Conservation (phyloP, 2,329 filamentous ascomycete species). For the Stemphylium lycopersici region DNA sequence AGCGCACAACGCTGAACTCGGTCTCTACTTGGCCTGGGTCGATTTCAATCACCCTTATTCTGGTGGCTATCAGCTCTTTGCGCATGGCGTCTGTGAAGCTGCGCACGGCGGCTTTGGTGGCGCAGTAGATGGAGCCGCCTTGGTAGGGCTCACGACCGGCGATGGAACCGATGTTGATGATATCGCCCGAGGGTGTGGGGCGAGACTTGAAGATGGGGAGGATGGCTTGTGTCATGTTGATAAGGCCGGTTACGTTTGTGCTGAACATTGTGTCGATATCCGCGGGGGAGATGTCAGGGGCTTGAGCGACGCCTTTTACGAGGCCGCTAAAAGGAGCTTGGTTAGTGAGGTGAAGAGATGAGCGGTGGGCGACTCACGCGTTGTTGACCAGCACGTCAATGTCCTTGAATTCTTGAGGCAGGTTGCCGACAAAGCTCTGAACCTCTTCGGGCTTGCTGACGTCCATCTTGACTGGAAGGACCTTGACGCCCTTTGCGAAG, state of each 20-base stretch:
- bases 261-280: slow-evolving; percentile 88
- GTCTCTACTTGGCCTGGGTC: slow-evolving; percentile 95
- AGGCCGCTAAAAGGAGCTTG: slow-evolving; percentile 63
- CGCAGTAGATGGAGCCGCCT: slow-evolving; percentile 90
- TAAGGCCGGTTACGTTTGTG: slow-evolving; percentile 93
- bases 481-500: slow-evolving; percentile 76
- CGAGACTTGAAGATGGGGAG: slow-evolving; percentile 78
- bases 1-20: slow-evolving; percentile 87
- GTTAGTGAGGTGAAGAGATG: neutral
- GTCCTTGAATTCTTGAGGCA: slow-evolving; percentile 82
- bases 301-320: slow-evolving; percentile 85
- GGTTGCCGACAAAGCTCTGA: slow-evolving; percentile 69
- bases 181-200: slow-evolving; percentile 69
- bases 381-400: slow-evolving; percentile 87
- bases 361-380: slow-evolving; percentile 8
- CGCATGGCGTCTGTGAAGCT: slow-evolving; percentile 83
- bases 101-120: slow-evolving; percentile 86
- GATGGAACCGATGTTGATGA: slow-evolving; percentile 94
- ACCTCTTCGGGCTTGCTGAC: slow-evolving; percentile 82
- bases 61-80: slow-evolving; percentile 79
- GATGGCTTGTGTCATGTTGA: slow-evolving; percentile 95
- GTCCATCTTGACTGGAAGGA: slow-evolving; percentile 83
- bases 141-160: slow-evolving; percentile 87
- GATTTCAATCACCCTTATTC: slow-evolving; percentile 84
- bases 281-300: slow-evolving; percentile 78